Conservation (phyloP, 257 asterid genomes). For the Jacaranda mimosifolia region DNA sequence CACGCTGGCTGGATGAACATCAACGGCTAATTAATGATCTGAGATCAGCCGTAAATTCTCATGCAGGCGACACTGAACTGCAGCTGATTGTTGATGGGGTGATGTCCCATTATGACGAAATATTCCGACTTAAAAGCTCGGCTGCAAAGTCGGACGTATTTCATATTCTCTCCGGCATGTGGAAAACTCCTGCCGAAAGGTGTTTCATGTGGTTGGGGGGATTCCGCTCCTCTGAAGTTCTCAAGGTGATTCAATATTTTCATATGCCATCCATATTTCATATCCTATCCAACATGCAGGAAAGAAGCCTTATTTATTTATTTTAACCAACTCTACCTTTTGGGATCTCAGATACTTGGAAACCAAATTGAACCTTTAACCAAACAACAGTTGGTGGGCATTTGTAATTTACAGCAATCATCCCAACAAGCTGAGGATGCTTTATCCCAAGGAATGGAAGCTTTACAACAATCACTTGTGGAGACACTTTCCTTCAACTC, state of each 20-base stretch:
- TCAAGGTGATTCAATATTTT: conserved; percentile 58
- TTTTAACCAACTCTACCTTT: background rate
- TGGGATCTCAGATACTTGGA: conserved; percentile 68
- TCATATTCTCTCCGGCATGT: conserved; percentile 95
- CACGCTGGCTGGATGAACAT: conserved; percentile 89
- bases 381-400: conserved; percentile 78
- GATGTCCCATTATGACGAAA: conserved; percentile 79
- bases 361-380: conserved; percentile 84
- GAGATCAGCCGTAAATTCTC: conserved; percentile 75
- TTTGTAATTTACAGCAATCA: conserved; percentile 83
- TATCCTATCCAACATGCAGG: too few relatives aligned
- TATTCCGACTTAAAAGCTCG: conserved; percentile 67
- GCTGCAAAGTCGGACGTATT: conserved; percentile 83
- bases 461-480: conserved; percentile 75
- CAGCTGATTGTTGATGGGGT: conserved; percentile 76
- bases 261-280: background rate
- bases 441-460: conserved; percentile 97
- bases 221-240: conserved; percentile 86
- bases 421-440: conserved; percentile 97
- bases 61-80: conserved; percentile 63
- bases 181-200: conserved; percentile 93
- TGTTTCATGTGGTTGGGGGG: conserved; percentile 99
- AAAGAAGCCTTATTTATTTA: too few relatives aligned
- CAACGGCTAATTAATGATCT: conserved; percentile 68
- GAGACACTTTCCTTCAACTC: conserved; percentile 78